A percentile compares a stretch with the other conserved stretches of the same genome.
These are phyloP conservation scores for Amanita fuliginea DNA, from an alignment of 768 basidiomycete species.

Conservation along the genomic window DNA sequence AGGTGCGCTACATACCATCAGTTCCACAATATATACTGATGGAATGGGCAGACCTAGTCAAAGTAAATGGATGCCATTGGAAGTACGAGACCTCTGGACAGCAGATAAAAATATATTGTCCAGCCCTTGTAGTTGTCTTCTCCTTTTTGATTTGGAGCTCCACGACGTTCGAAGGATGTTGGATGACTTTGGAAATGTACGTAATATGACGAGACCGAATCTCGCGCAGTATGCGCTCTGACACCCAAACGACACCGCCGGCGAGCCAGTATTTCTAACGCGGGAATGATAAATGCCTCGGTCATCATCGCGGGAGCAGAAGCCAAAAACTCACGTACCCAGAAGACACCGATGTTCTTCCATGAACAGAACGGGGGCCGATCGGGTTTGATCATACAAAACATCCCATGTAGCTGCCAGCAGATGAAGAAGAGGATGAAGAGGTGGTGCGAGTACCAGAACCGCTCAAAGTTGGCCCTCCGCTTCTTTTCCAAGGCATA, in stretches of 20 bases:
- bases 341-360: slow-evolving; percentile 87
- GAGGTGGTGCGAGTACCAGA: slow-evolving; percentile 85
- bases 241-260: slow-evolving; percentile 78
- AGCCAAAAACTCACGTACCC: slow-evolving; percentile 63
- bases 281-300: not conserved
- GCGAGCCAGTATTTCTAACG: slow-evolving; percentile 88
- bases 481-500: slow-evolving; percentile 77
- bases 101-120: slow-evolving; percentile 88
- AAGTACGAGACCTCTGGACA: slow-evolving; percentile 91
- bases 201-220: slow-evolving; percentile 84
- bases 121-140: slow-evolving; percentile 69
- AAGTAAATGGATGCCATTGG: slow-evolving; percentile 97
- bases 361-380: slow-evolving; percentile 78
- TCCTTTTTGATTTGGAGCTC: slow-evolving; percentile 98
- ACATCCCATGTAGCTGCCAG: slow-evolving; percentile 96
- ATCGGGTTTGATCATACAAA: slow-evolving; percentile 94
- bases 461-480: slow-evolving; percentile 71
- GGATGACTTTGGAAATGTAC: slow-evolving; percentile 89
- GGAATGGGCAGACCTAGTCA: slow-evolving; percentile 50
- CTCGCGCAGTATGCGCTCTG: slow-evolving; percentile 87
- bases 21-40: not conserved
- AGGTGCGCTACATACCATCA: slow-evolving; percentile 48
- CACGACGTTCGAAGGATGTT: slow-evolving; percentile 89
- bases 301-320: too few species aligned
- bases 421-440: slow-evolving; percentile 88